These are phyloP conservation scores for Cutaneotrichosporon cutaneum DNA, from an alignment of 1,284 basidiomycete species.

Conservation along the genomic window DNA sequence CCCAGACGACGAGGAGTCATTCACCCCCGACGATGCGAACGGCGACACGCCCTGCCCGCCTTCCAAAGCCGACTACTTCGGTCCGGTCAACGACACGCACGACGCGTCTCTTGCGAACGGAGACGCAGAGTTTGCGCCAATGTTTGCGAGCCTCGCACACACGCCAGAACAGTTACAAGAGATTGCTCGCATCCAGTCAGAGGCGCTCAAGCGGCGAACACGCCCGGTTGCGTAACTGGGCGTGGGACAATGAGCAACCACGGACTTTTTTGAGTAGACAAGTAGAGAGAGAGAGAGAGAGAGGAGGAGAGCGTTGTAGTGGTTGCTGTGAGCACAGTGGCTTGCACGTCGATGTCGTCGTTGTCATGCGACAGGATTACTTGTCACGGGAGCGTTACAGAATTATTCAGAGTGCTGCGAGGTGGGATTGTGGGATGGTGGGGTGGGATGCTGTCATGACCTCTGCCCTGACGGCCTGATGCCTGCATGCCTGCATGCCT, in stretches of 20 bases:
- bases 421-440: not conserved
- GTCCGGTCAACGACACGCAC: not conserved
- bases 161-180: constrained; percentile 47
- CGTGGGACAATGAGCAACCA: not conserved
- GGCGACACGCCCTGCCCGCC: not conserved
- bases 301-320: not conserved
- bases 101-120: not conserved
- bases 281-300: too few relatives aligned
- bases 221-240: not conserved
- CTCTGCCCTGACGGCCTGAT: too few relatives aligned
- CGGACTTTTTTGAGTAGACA: not conserved
- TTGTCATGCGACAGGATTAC: not conserved
- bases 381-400: not conserved
- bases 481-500: too few relatives aligned
- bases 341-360: constrained; percentile 2
- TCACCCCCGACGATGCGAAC: not conserved
- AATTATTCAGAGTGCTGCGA: not conserved
- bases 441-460: too few relatives aligned
- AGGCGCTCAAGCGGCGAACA: constrained; percentile 22
- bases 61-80: constrained; percentile 5
- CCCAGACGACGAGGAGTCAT: not conserved
- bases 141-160: constrained; percentile 46
- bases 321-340: not conserved
- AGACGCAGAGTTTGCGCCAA: constrained; percentile 26
- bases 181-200: constrained; percentile 37